phyloP scores from a whole-genome alignment of 2,329 filamentous ascomycete species.

The Neocucurbitaria cava region DNA sequence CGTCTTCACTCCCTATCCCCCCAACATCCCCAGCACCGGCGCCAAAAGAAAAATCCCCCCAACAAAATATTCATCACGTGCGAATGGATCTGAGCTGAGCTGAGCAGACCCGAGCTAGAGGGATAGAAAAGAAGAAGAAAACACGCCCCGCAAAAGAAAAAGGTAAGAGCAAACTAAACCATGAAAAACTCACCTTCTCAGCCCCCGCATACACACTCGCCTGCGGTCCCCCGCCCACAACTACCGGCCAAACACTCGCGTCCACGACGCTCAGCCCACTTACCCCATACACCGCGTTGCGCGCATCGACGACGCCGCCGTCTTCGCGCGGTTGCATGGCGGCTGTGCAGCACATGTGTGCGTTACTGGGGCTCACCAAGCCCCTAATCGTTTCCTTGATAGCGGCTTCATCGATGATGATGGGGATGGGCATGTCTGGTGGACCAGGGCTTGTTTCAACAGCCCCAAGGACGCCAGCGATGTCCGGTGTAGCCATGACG shows the following conservation, averaged over 20 bases:
- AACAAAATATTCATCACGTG: too few relatives aligned
- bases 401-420: conserved; percentile 4
- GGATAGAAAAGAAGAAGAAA: too few relatives aligned
- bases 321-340: conserved; percentile 23
- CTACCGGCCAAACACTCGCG: conserved; percentile 29
- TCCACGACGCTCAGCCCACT: conserved; percentile 32
- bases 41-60: too few relatives aligned
- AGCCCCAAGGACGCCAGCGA: conserved; percentile 37
- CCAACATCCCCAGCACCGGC: neutral
- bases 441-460: conserved; percentile 40
- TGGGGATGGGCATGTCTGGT: too few relatives aligned
- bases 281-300: conserved; percentile 27
- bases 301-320: conserved; percentile 27
- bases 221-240: conserved; percentile 17
- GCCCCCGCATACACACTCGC: conserved; percentile 26
- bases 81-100: too few relatives aligned
- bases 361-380: conserved; percentile 15
- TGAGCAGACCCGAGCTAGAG: too few relatives aligned
- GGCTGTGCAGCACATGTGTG: conserved; percentile 32
- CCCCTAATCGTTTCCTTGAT: conserved; percentile 17
- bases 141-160: too few relatives aligned
- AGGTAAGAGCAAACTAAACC: neutral
- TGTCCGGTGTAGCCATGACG: conserved; percentile 38
- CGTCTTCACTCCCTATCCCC: neutral
- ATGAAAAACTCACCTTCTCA: conserved; percentile 21